Percentiles rank a stretch among this genome's conserved stretches.
phyloP scores from a whole-genome alignment of 164 flowering plant species.

The Santalum album region DNA sequence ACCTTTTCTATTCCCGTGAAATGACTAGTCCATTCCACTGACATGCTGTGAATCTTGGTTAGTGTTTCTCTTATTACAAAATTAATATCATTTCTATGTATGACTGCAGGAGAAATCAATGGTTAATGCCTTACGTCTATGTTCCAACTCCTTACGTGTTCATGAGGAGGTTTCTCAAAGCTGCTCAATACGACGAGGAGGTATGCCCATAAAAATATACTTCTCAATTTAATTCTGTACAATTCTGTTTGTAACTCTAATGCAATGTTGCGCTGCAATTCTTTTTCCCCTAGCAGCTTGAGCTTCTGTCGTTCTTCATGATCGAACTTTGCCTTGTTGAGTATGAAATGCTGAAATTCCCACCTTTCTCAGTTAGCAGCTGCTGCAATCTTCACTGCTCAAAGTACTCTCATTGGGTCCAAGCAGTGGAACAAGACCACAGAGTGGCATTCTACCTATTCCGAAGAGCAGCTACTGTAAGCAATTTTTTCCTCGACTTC shows the following conservation, averaged over 20 bases:
- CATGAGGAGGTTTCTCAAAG: constrained; percentile 76
- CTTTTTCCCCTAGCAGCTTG: constrained; percentile 40
- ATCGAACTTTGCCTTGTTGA: constrained; percentile 77
- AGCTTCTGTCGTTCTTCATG: constrained; percentile 68
- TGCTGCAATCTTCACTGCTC: constrained; percentile 73
- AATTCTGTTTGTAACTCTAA: not conserved
- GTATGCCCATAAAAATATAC: constrained; percentile 12
- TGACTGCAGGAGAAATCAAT: constrained; percentile 66
- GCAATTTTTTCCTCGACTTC: constrained; percentile 7
- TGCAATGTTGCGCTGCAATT: not conserved
- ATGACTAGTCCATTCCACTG: too few species aligned
- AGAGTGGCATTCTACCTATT: constrained; percentile 44
- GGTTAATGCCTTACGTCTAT: constrained; percentile 60
- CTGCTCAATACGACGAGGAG: constrained; percentile 65
- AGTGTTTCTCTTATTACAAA: too few species aligned
- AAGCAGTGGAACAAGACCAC: constrained; percentile 50
- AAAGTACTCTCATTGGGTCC: constrained; percentile 39
- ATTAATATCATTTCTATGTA: too few species aligned
- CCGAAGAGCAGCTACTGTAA: constrained; percentile 54
- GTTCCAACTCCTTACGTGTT: constrained; percentile 78
- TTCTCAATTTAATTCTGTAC: not conserved
- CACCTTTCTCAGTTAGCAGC: constrained; percentile 75
- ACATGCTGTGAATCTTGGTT: too few species aligned
- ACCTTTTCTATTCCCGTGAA: too few species aligned
- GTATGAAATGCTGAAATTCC: constrained; percentile 68